These are phyloP conservation scores for Nakazawaea pomicola DNA, from an alignment of 805 yeast species.

Conservation along the genomic window DNA sequence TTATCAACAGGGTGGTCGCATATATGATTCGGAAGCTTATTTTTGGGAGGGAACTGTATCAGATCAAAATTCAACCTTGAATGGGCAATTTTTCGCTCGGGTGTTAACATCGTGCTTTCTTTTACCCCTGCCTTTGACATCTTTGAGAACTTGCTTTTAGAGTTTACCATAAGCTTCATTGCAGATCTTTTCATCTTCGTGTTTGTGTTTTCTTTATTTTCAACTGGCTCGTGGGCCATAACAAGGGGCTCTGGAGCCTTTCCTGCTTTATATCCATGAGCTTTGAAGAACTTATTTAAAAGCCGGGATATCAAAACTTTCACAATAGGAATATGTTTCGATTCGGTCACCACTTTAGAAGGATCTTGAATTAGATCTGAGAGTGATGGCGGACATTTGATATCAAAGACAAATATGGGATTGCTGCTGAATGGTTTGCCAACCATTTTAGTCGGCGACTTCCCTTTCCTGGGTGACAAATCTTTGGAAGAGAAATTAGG, in stretches of 20 bases:
- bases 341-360: slow-evolving; percentile 24
- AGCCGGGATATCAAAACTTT: slow-evolving; percentile 27
- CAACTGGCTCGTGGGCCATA: too few species aligned
- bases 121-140: slow-evolving; percentile 1
- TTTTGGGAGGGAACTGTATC: too few species aligned
- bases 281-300: slow-evolving; percentile 22
- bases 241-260: too few species aligned
- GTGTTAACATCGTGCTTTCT: neutral
- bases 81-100: neutral
- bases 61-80: too few species aligned
- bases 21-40: too few species aligned
- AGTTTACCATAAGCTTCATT: neutral
- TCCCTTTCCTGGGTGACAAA: slow-evolving; percentile 16
- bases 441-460: slow-evolving; percentile 20
- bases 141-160: slow-evolving; percentile 3
- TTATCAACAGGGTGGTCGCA: too few species aligned
- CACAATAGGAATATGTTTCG: slow-evolving; percentile 23
- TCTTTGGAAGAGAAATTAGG: slow-evolving; percentile 15
- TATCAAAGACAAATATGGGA: slow-evolving; percentile 34
- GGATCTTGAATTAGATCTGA: slow-evolving; percentile 39
- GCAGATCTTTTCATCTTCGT: neutral
- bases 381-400: slow-evolving; percentile 21
- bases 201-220: neutral
- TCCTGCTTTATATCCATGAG: neutral
- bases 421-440: slow-evolving; percentile 27